A percentile compares a stretch with the other conserved stretches of the same genome.
Evolutionary conservation across 2,329 filamentous ascomycete species (phyloP).

Genomic region (Aspergillus ochraceoroseus): DNA sequence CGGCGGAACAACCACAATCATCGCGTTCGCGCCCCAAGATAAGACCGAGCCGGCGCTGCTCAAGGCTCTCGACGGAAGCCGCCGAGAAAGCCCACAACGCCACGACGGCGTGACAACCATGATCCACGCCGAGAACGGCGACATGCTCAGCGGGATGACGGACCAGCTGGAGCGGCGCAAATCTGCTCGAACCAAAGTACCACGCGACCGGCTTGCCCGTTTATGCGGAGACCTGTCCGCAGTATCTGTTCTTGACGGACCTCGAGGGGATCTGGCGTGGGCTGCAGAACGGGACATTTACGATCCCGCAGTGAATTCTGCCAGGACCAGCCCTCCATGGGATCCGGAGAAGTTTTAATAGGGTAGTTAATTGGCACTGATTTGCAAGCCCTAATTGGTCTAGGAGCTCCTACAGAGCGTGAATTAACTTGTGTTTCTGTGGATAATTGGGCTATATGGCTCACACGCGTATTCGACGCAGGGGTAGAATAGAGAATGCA

Average conservation of each 20-base stretch:
- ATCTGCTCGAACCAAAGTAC: slow-evolving; percentile 38
- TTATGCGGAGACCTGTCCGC: slow-evolving; percentile 56
- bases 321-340: slow-evolving; percentile 11
- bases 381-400: no score
- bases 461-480: no score
- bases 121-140: slow-evolving; percentile 47
- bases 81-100: slow-evolving; percentile 45
- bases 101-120: slow-evolving; percentile 46
- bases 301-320: slow-evolving; percentile 51
- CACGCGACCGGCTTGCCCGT: slow-evolving; percentile 49
- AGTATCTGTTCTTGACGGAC: slow-evolving; percentile 56
- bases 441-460: no score
- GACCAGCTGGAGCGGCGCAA: slow-evolving; percentile 36
- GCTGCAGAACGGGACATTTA: slow-evolving; percentile 52
- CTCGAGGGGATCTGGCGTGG: slow-evolving; percentile 51
- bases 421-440: no score
- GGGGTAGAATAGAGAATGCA: no score
- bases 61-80: slow-evolving; percentile 40
- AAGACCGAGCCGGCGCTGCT: slow-evolving; percentile 45
- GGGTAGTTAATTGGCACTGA: slow-evolving; percentile 6
- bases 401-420: no score
- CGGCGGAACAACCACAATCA: slow-evolving; percentile 48
- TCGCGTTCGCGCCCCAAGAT: slow-evolving; percentile 54
- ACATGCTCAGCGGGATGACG: slow-evolving; percentile 41
- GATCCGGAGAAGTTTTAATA: background rate